Base-by-base conservation (phyloP, 164 flowering plant species). In the Cinnamomum chago region DNA sequence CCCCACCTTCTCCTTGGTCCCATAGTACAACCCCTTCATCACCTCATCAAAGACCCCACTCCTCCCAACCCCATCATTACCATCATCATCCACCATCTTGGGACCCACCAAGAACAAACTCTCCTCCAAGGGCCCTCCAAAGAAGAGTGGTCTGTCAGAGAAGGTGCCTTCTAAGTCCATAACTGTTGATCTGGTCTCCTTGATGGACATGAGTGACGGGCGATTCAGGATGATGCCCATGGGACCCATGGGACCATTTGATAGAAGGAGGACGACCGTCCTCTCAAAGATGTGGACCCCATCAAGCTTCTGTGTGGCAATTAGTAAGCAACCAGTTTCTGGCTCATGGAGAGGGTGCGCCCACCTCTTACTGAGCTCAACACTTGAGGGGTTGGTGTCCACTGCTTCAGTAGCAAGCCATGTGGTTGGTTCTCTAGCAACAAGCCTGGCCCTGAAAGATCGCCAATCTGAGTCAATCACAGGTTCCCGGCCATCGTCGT, bases 141-240 rank as follows among this genome's bases (percentile, higher is more conserved):
- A 95, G 84, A 82, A 93, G 74, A 93, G 75, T 0, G 94, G 94
- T 70, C 81, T 27, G 50, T 86, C 90, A 1, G 91, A 85, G 76
- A 95, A 95, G 14, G 87, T 83, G 1, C 89, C 90, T 0, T 83
- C 73, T 0, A 75, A 70, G 64, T 90, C 95, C 3, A 88, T 73
- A 24, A 70, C 87, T 33, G 89, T 80, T 20, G 93, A 86, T 68
- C 79, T 73, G 64, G 84, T 86, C 70, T 93, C 98, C 86, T 92
- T 93, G 81, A 94, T 94, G 3, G 98, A 94, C 97, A 95, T 93
- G 0, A 93, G 82, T 1, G 97, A 93, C 0, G 98, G 98, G 33
- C 97, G 83, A 78, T 95, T 93, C 60, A 95, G 91, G n/a, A 95
- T 93, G 74, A 95, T 79, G 14, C 99, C 99, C 0, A 84, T 84